Percentiles rank a stretch among this genome's conserved stretches.
Conservation (phyloP, 306 rosid species). For the Rosa persica region DNA sequence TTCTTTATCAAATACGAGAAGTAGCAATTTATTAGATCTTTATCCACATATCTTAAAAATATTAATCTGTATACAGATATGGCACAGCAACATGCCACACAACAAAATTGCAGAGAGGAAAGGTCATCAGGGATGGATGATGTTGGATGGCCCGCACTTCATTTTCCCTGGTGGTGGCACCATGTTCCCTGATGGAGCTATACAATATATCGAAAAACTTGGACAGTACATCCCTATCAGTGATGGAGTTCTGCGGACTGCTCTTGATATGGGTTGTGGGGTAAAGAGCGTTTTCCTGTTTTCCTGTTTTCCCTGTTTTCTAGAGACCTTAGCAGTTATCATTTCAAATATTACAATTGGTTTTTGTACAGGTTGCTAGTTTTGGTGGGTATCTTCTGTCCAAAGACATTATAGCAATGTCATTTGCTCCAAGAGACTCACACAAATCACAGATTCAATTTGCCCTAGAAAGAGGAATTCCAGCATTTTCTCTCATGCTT, state of each 20-base stretch:
- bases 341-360: slow-evolving; percentile 15
- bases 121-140: slow-evolving; percentile 99
- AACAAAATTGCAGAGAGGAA: slow-evolving; percentile 95
- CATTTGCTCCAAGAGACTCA: slow-evolving; percentile 99
- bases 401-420: slow-evolving; percentile 72
- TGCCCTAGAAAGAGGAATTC: slow-evolving; percentile 96
- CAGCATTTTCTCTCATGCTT: slow-evolving; percentile 97
- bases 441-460: slow-evolving; percentile 96
- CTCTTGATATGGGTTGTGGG: slow-evolving; percentile 99
- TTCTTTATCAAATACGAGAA: background rate
- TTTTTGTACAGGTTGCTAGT: slow-evolving; percentile 83
- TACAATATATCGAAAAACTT: slow-evolving; percentile 86
- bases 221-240: slow-evolving; percentile 83
- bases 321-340: slow-evolving; percentile 12
- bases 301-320: slow-evolving; percentile 23
- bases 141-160: slow-evolving; percentile 77
- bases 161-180: slow-evolving; percentile 99
- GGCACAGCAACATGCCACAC: slow-evolving; percentile 97
- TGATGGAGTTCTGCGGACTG: slow-evolving; percentile 74
- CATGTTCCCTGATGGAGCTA: slow-evolving; percentile 98
- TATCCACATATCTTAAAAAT: slow-evolving; percentile 19
- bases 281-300: slow-evolving; percentile 43
- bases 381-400: slow-evolving; percentile 85
- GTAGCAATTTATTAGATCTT: slow-evolving; percentile 9
- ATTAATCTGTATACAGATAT: slow-evolving; percentile 53